Conservation (phyloP, 2,329 filamentous ascomycete species). For the Pleurostoma richardsiae region DNA sequence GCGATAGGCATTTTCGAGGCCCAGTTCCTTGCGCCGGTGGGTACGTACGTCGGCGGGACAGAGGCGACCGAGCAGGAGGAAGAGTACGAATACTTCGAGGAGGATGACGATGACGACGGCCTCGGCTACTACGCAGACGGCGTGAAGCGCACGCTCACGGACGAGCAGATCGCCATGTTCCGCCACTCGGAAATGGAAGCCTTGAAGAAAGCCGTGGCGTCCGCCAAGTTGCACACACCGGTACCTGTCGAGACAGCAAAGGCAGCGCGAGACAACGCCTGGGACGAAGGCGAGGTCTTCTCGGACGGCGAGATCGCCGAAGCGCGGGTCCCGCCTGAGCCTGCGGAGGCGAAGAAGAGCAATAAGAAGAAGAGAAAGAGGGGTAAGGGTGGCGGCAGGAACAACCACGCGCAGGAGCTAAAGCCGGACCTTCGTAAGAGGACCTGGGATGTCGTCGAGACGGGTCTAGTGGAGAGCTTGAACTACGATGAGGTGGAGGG, state of each 20-base stretch:
- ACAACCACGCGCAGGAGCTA: conserved; percentile 33
- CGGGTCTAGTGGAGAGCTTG: conserved; percentile 48
- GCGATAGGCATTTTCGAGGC: conserved; percentile 40
- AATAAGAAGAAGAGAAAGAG: conserved; percentile 29
- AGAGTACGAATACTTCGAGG: conserved; percentile 26
- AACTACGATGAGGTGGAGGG: conserved; percentile 49
- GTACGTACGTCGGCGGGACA: conserved; percentile 14
- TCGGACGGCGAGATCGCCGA: conserved; percentile 15
- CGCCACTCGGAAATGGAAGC: conserved; percentile 80
- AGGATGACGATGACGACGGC: conserved; percentile 55
- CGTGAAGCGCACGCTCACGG: conserved; percentile 81
- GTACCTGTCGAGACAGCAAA: background rate
- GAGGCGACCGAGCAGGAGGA: conserved; percentile 21
- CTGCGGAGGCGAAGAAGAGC: conserved; percentile 22
- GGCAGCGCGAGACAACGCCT: conserved; percentile 9
- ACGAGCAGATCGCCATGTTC: conserved; percentile 88
- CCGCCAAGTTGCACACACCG: background rate
- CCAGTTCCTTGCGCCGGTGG: conserved; percentile 34
- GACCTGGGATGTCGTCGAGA: conserved; percentile 62
- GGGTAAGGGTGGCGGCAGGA: conserved; percentile 30
- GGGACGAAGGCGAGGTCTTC: conserved; percentile 9
- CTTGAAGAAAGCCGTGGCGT: conserved; percentile 47
- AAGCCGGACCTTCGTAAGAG: conserved; percentile 61
- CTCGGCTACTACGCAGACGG: conserved; percentile 86
- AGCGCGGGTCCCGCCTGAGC: conserved; percentile 17